A percentile compares a stretch with the other conserved stretches of the same genome.
These are phyloP conservation scores for Phytophthora litchii DNA, from an alignment of 352 stramenopile species.

Conservation along the genomic window DNA sequence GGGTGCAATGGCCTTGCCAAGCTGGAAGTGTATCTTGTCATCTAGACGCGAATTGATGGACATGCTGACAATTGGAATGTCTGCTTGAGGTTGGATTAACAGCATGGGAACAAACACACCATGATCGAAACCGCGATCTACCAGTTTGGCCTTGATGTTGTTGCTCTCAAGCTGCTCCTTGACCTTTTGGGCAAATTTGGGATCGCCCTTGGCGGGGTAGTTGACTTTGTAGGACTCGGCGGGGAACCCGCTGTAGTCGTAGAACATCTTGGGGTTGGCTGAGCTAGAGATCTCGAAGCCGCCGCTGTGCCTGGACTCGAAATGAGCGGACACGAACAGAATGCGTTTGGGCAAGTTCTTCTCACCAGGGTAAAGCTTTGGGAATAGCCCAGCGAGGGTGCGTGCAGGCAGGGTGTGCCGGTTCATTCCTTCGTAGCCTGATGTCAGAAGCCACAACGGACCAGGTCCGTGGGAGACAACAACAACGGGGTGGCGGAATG, in stretches of 20 bases:
- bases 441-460: conserved; percentile 25
- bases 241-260: conserved; percentile 91
- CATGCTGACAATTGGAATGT: conserved; percentile 89
- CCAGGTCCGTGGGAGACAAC: conserved; percentile 53
- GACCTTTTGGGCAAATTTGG: conserved; percentile 63
- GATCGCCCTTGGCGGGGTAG: conserved; percentile 73
- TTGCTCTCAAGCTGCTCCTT: conserved; percentile 46
- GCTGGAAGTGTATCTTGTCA: conserved; percentile 40
- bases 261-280: conserved; percentile 66
- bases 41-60: conserved; percentile 48
- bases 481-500: conserved; percentile 35
- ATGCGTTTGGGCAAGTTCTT: conserved; percentile 55
- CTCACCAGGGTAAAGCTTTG: conserved; percentile 31
- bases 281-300: conserved; percentile 49
- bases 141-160: conserved; percentile 47
- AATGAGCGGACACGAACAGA: conserved; percentile 86
- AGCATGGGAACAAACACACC: conserved; percentile 91
- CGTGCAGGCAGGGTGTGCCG: conserved; percentile 15
- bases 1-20: conserved; percentile 55
- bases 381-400: conserved; percentile 28
- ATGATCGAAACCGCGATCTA: conserved; percentile 84
- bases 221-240: conserved; percentile 78
- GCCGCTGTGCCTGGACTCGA: conserved; percentile 43
- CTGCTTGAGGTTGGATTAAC: conserved; percentile 80
- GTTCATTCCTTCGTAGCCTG: conserved; percentile 30